Percentiles rank a stretch among this genome's conserved stretches.
Conservation (phyloP, 1,284 basidiomycete genomes). For the Pseudozyma hubeiensis region DNA sequence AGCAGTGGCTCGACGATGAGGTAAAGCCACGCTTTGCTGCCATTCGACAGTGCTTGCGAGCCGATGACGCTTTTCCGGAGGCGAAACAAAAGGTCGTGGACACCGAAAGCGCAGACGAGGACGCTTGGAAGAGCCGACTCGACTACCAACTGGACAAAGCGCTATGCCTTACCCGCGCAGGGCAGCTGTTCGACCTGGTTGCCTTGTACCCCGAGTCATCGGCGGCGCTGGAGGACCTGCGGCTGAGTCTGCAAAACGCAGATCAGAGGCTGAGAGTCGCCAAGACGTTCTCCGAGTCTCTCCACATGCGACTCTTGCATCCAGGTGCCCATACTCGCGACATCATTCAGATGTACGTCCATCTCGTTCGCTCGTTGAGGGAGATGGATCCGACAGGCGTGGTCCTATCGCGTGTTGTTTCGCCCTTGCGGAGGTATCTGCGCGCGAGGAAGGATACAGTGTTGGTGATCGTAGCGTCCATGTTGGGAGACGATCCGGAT, state of each 20-base stretch:
- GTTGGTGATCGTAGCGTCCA: slow-evolving; percentile 60
- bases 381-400: slow-evolving; percentile 92
- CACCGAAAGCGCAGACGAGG: slow-evolving; percentile 4
- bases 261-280: slow-evolving; percentile 74
- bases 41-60: slow-evolving; percentile 23
- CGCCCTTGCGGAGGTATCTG: slow-evolving; percentile 60
- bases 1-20: slow-evolving; percentile 38
- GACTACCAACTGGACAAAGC: slow-evolving; percentile 53
- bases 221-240: slow-evolving; percentile 87
- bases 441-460: slow-evolving; percentile 63
- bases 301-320: slow-evolving; percentile 79
- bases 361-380: slow-evolving; percentile 89
- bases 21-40: slow-evolving; percentile 38
- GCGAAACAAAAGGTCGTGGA: slow-evolving; percentile 5
- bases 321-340: slow-evolving; percentile 95
- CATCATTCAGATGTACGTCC: slow-evolving; percentile 92
- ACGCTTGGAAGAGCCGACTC: slow-evolving; percentile 32
- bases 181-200: slow-evolving; percentile 91
- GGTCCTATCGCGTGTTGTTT: slow-evolving; percentile 73
- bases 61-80: not conserved
- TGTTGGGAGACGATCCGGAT: slow-evolving; percentile 62
- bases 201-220: slow-evolving; percentile 89
- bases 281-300: slow-evolving; percentile 74
- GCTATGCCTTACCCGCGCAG: slow-evolving; percentile 49
- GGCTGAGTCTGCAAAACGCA: slow-evolving; percentile 71